These are phyloP conservation scores for Cladophialophora psammophila DNA, from an alignment of 2,329 filamentous ascomycete species.

Conservation along the genomic window DNA sequence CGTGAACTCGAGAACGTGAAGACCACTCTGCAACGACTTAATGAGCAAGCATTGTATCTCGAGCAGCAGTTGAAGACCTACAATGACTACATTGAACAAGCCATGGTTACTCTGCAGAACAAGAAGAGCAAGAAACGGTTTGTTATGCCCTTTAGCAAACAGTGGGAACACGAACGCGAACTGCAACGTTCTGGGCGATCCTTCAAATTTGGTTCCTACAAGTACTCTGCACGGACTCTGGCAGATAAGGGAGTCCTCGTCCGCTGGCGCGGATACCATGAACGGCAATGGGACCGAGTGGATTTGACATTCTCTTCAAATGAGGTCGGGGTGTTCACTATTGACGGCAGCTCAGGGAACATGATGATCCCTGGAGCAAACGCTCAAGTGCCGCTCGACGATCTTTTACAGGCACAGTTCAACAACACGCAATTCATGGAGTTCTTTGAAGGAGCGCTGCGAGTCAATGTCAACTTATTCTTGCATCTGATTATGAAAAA, in stretches of 20 bases:
- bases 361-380: conserved; percentile 96
- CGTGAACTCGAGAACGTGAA: conserved; percentile 77
- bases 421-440: conserved; percentile 97
- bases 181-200: conserved; percentile 90
- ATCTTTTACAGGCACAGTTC: conserved; percentile 94
- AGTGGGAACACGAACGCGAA: conserved; percentile 98
- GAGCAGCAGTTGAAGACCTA: conserved; percentile 97
- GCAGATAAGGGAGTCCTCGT: conserved; percentile 94
- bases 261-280: conserved; percentile 82
- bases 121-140: conserved; percentile 96
- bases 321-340: conserved; percentile 89
- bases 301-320: conserved; percentile 95
- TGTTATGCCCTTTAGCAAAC: conserved; percentile 94
- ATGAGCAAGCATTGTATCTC: conserved; percentile 79
- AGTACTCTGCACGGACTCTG: conserved; percentile 89
- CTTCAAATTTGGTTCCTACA: conserved; percentile 97
- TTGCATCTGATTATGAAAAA: conserved; percentile 98
- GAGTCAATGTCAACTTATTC: conserved; percentile 94
- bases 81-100: conserved; percentile 98
- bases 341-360: conserved; percentile 88
- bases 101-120: conserved; percentile 95
- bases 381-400: conserved; percentile 87
- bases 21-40: conserved; percentile 56
- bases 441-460: conserved; percentile 83
- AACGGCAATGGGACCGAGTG: conserved; percentile 87